Conservation (phyloP, 139 green algal species). For the Chlorella sp. region DNA sequence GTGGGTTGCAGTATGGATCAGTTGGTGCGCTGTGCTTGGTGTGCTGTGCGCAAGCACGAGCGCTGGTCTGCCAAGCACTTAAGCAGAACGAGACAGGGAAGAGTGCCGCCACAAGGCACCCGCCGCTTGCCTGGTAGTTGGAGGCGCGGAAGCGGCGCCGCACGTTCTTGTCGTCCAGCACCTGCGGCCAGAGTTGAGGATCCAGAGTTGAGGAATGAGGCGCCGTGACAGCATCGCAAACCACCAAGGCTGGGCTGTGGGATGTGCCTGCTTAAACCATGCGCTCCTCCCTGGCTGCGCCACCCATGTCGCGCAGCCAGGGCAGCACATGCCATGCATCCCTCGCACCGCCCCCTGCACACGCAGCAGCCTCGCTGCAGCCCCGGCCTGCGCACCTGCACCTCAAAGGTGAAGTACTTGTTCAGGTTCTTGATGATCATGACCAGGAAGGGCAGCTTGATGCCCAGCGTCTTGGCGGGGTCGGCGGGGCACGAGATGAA, state of each 20-base stretch:
- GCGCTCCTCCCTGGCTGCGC: too few species aligned
- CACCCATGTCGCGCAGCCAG: too few species aligned
- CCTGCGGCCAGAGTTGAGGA: constrained; percentile 12
- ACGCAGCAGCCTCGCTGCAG: not conserved
- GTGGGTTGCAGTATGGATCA: not conserved
- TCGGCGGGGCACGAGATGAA: constrained; percentile 95
- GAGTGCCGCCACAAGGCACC: not conserved
- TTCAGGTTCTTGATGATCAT: constrained; percentile 99
- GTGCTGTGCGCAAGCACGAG: not conserved
- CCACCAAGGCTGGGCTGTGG: too few species aligned
- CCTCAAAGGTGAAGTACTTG: constrained; percentile 97
- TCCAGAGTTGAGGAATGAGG: too few species aligned
- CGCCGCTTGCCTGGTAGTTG: constrained; percentile 91
- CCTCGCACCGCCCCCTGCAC: too few species aligned
- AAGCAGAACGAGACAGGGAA: not conserved
- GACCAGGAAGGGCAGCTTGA: constrained; percentile 98
- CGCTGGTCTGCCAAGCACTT: not conserved
- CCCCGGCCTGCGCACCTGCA: constrained; percentile 54
- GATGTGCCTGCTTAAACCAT: too few species aligned
- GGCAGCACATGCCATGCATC: too few species aligned
- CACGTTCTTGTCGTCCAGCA: constrained; percentile 99
- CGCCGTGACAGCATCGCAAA: too few species aligned
- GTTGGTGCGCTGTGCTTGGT: not conserved
- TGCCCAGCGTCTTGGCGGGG: constrained; percentile 88
- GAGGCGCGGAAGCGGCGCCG: constrained; percentile 94